Percentiles rank a stretch among this genome's conserved stretches.
Conservation (phyloP, 768 basidiomycete species). For the Tylopilus plumbeoviolaceoides region DNA sequence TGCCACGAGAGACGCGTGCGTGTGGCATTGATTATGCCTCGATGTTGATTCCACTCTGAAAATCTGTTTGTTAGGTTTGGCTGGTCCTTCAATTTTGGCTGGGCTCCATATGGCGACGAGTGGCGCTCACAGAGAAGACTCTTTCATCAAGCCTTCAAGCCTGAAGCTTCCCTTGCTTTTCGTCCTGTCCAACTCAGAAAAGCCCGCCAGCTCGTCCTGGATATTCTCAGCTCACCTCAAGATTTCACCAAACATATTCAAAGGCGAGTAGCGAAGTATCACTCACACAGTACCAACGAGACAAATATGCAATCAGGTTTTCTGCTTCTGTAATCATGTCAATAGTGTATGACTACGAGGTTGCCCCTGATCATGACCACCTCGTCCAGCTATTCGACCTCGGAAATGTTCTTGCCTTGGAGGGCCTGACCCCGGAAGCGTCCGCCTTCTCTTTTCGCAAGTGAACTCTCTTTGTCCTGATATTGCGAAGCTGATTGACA, state of each 20-base stretch:
- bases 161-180: constrained; percentile 12
- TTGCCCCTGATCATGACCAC: constrained; percentile 33
- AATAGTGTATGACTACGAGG: constrained; percentile 37
- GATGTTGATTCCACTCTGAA: not conserved
- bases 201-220: constrained; percentile 15
- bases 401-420: constrained; percentile 21
- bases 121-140: constrained; percentile 24
- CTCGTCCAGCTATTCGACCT: constrained; percentile 37
- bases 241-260: constrained; percentile 6
- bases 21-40: not conserved
- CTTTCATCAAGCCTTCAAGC: constrained; percentile 23
- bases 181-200: constrained; percentile 19
- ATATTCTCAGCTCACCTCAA: constrained; percentile 10
- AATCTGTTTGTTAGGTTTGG: constrained; percentile 12
- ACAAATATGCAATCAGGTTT: constrained; percentile 17
- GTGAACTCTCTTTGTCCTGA: not conserved
- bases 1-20: constrained; percentile 15
- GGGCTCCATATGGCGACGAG: constrained; percentile 17
- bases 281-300: not conserved
- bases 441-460: constrained; percentile 22
- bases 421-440: constrained; percentile 12
- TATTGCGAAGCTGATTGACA: not conserved
- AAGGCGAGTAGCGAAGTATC: not conserved
- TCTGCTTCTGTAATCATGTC: constrained; percentile 36
- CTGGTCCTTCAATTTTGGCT: constrained; percentile 18